Conservation (phyloP, 2,329 filamentous ascomycete species). For the Fusarium nelsonii region DNA sequence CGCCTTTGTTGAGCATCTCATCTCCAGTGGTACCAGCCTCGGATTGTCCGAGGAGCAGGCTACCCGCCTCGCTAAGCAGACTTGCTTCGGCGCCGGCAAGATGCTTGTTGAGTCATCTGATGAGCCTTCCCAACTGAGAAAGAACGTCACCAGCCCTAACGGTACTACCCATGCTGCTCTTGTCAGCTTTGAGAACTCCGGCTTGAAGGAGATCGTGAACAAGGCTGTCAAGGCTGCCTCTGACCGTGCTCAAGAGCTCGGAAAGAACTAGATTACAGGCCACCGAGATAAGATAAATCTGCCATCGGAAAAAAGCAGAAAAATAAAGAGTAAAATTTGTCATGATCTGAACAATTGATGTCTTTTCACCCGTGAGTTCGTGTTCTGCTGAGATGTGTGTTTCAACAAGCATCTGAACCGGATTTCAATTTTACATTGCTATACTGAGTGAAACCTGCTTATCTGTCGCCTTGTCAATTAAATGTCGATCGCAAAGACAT, state of each 20-base stretch:
- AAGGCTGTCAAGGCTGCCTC: constrained; percentile 62
- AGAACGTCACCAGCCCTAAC: constrained; percentile 66
- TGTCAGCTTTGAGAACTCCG: constrained; percentile 60
- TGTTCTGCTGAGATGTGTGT: too few relatives aligned
- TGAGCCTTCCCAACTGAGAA: constrained; percentile 60
- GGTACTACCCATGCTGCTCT: constrained; percentile 64
- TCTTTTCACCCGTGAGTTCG: too few relatives aligned
- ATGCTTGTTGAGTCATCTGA: constrained; percentile 63
- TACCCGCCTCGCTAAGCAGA: constrained; percentile 63
- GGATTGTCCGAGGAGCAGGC: constrained; percentile 63
- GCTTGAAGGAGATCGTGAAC: constrained; percentile 58
- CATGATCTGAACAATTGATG: neutral
- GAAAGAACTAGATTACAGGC: constrained; percentile 49
- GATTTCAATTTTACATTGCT: too few relatives aligned
- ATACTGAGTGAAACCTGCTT: too few relatives aligned
- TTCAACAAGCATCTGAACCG: too few relatives aligned
- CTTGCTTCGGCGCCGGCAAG: constrained; percentile 63
- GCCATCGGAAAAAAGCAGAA: fast-evolving
- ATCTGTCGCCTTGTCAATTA: too few relatives aligned
- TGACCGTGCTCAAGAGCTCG: constrained; percentile 58
- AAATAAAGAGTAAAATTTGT: neutral
- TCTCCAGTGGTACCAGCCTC: constrained; percentile 58
- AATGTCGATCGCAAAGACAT: neutral
- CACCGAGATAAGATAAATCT: neutral
- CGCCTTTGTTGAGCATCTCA: constrained; percentile 64